These are phyloP conservation scores for Penicillium sp. DNA, from an alignment of 2,329 filamentous ascomycete genomes.

Conservation along the genomic window DNA sequence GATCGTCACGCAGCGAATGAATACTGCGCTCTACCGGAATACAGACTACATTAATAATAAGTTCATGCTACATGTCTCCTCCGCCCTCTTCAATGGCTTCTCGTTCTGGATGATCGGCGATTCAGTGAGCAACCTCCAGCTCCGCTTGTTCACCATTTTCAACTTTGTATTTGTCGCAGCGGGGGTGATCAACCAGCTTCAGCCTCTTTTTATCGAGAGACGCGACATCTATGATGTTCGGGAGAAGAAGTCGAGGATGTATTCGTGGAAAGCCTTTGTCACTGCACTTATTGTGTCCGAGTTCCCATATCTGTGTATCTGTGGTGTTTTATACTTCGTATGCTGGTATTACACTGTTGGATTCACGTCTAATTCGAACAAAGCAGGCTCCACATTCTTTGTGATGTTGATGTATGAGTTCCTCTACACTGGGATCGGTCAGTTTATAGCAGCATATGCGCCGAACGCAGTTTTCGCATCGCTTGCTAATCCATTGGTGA, in stretches of 20 bases:
- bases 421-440: conserved; percentile 73
- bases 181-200: conserved; percentile 54
- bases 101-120: conserved; percentile 72
- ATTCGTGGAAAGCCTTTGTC: conserved; percentile 73
- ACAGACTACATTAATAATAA: conserved; percentile 70
- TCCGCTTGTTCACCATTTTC: conserved; percentile 70
- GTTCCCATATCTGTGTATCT: conserved; percentile 68
- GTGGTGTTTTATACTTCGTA: conserved; percentile 68
- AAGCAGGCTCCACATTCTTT: conserved; percentile 60
- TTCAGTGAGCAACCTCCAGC: conserved; percentile 68
- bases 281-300: conserved; percentile 72
- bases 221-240: conserved; percentile 69
- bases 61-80: conserved; percentile 59
- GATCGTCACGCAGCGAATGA: conserved; percentile 70
- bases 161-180: conserved; percentile 62
- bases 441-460: conserved; percentile 79
- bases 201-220: conserved; percentile 72
- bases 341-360: conserved; percentile 77
- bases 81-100: conserved; percentile 54
- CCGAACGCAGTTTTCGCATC: conserved; percentile 70
- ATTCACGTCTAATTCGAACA: conserved; percentile 38
- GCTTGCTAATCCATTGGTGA: conserved; percentile 75
- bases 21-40: conserved; percentile 69
- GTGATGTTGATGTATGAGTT: conserved; percentile 76
- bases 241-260: conserved; percentile 73